phyloP scores from a whole-genome alignment of 1,284 basidiomycete genomes.

The Chalciporus sp. region DNA sequence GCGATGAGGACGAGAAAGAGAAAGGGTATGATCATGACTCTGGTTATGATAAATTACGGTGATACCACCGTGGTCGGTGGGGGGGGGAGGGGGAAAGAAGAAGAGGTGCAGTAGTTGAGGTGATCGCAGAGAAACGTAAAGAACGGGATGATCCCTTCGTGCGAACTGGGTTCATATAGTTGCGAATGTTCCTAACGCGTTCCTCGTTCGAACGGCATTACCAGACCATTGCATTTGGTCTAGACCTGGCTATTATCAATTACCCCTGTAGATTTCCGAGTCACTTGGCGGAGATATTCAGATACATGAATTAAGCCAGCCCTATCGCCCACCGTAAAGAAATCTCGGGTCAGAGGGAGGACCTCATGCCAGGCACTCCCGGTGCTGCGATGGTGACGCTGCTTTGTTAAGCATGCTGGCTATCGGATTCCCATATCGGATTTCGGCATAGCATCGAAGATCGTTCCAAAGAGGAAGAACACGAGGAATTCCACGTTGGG shows the following conservation, averaged over 20 bases:
- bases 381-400: too few relatives aligned
- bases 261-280: not conserved
- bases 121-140: not conserved
- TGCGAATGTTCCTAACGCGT: not conserved
- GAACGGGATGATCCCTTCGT: not conserved
- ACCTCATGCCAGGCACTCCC: too few relatives aligned
- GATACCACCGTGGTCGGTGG: not conserved
- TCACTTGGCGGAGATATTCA: not conserved
- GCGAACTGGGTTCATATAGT: not conserved
- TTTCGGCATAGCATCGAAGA: not conserved
- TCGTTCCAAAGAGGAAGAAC: not conserved
- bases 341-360: not conserved
- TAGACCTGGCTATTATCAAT: not conserved
- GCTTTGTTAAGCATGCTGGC: too few relatives aligned
- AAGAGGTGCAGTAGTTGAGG: slow-evolving; percentile 9
- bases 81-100: slow-evolving; percentile 6
- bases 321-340: not conserved
- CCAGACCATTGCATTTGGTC: not conserved
- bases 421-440: not conserved
- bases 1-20: slow-evolving; percentile 16
- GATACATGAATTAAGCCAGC: too few relatives aligned
- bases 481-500: too few relatives aligned
- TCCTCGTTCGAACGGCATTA: not conserved
- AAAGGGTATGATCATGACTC: slow-evolving; percentile 26
- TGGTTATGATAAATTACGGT: not conserved